Evolutionary conservation across 139 green algal genomes (phyloP), one percentile per base, ranked within the genome.

Genomic region (Nannochloris sp.): DNA sequence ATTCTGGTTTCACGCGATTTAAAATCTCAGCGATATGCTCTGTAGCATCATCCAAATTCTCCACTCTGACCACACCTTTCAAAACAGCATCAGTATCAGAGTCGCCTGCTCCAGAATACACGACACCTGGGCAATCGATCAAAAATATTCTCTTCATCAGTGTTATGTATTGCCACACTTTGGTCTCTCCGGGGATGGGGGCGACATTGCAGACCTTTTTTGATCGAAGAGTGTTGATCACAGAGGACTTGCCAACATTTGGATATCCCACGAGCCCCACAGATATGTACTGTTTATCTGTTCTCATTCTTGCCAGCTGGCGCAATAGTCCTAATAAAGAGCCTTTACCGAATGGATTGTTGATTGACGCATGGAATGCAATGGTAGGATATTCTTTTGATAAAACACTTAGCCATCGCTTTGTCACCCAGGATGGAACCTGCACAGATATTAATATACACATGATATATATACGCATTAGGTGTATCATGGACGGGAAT

Each of bases 111-210:
- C 79, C 76, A 71, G 93, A 85, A 80, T 97, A 95, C 44, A 99
- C 93, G 27, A 98, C 88, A 19, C 93, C 93, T 0, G 93, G 93
- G 78, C 90, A 97, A 81, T 99, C 93, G 60, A 99, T 98, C 49
- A 97, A 86, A 81, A 96, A 96, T 77, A 99, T 96, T 62, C 86
- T 83, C 86, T 96, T 96, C 79, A 95, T 98, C 14, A 99, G 84
- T 21, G 92, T 98, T 75, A 99, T 92, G 85, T 97, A 99, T 80
- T 98, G 93, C 93, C 93, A 99, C 61, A 99, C 85, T 81, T 97
- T 97, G 56, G 93, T 99, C 82, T 98, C 88, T 2, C 93, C 93
- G 2, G 93, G 93, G 5, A 98, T 80, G 1, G 93, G 93, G 4
- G 93, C 91, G 23, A 88, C 81, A 44, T 95, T 95, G 85, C 91